Percentiles rank a stretch among this genome's conserved stretches.
These are phyloP conservation scores for Diphasiastrum complanatum DNA, from an alignment of 83 land plant genomes.

Conservation along the genomic window DNA sequence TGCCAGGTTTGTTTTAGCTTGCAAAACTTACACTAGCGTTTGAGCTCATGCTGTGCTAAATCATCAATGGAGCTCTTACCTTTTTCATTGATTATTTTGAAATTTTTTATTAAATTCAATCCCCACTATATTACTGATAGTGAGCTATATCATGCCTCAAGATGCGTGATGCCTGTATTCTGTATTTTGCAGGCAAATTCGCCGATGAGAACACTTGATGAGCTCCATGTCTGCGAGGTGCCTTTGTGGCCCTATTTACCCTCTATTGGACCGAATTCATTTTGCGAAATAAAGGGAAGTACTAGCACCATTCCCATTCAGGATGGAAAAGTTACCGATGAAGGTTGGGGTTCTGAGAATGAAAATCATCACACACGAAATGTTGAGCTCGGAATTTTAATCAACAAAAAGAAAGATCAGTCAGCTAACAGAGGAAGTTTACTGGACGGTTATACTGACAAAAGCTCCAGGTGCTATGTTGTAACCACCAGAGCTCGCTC, in stretches of 20 bases:
- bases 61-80: background rate
- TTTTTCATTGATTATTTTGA: background rate
- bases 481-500: constrained; percentile 34
- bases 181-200: constrained; percentile 23
- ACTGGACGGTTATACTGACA: background rate
- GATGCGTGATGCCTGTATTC: background rate
- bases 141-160: background rate
- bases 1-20: constrained; percentile 26
- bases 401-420: background rate
- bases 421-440: background rate
- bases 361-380: background rate
- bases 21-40: background rate
- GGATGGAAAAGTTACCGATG: constrained; percentile 14
- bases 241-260: constrained; percentile 30
- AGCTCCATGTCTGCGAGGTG: constrained; percentile 26
- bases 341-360: background rate
- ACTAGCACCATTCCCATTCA: constrained; percentile 42
- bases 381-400: background rate
- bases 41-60: background rate
- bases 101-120: background rate
- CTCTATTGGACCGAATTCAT: too few relatives aligned
- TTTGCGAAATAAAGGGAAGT: too few relatives aligned
- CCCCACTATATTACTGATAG: background rate
- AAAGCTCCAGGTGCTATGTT: constrained; percentile 20
- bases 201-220: constrained; percentile 29